Conservation (phyloP, 345 rosid genomes). For the Euphorbia peplus region DNA sequence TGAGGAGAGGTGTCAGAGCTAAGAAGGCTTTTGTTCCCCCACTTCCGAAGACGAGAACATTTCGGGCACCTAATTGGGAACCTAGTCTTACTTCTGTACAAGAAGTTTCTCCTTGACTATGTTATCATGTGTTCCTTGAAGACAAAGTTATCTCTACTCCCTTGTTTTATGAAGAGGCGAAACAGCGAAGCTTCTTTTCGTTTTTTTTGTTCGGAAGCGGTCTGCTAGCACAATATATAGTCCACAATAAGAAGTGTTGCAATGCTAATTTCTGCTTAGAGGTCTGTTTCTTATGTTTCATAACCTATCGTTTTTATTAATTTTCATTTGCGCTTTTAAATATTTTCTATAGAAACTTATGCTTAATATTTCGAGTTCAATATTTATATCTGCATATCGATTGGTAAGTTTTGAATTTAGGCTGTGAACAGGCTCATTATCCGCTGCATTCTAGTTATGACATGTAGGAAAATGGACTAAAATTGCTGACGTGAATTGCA, state of each 20-base stretch:
- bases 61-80: conserved; percentile 37
- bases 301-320: background rate
- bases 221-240: too few species aligned
- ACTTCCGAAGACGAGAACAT: conserved; percentile 28
- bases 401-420: background rate
- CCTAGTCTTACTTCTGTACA: conserved; percentile 51
- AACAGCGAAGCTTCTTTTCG: background rate
- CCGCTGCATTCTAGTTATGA: background rate
- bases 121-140: conserved; percentile 8
- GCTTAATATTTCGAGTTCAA: background rate
- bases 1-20: conserved; percentile 20
- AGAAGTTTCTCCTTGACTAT: conserved; percentile 49
- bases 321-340: background rate
- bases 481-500: too few species aligned
- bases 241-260: too few species aligned
- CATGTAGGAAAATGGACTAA: background rate
- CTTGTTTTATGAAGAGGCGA: background rate
- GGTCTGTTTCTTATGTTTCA: background rate
- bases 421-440: background rate
- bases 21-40: conserved; percentile 59
- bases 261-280: background rate
- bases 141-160: background rate
- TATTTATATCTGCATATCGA: background rate
- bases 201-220: too few species aligned
- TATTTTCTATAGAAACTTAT: background rate